Evolutionary conservation across 225 moss, liverwort and hornwort species (phyloP).

Genomic region (Physcomitrellopsis africana): DNA sequence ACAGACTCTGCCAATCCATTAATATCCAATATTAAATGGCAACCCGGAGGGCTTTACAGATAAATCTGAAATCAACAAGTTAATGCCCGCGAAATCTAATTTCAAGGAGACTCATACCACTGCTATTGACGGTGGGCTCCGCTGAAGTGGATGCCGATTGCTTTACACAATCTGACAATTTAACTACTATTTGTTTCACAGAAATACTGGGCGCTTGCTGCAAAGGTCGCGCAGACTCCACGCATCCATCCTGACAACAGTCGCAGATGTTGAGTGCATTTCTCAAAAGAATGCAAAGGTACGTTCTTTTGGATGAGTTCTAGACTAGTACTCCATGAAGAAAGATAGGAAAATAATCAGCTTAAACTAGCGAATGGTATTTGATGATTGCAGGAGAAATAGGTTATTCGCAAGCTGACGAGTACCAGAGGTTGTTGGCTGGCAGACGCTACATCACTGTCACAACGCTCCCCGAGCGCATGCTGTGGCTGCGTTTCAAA

Average conservation of each 20-base stretch:
- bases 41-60: background rate
- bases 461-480: constrained; percentile 24
- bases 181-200: constrained; percentile 54
- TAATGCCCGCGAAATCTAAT: constrained; percentile 3
- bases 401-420: background rate
- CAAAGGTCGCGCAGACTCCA: constrained; percentile 26
- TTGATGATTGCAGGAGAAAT: background rate
- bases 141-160: constrained; percentile 23
- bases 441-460: constrained; percentile 21
- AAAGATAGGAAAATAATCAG: background rate
- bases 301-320: too few relatives aligned
- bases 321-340: too few relatives aligned
- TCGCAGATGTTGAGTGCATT: constrained; percentile 2
- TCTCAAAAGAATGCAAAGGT: too few relatives aligned
- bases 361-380: background rate
- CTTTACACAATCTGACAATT: constrained; percentile 33
- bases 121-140: constrained; percentile 21
- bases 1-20: constrained; percentile 37
- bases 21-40: constrained; percentile 4
- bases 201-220: constrained; percentile 33
- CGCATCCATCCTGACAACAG: constrained; percentile 38
- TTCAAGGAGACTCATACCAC: constrained; percentile 36
- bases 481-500: constrained; percentile 31
- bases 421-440: background rate
- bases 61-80: background rate